Evolutionary conservation across 129 eudicot genomes (phyloP).

Genomic region (Flaveria linearis): DNA sequence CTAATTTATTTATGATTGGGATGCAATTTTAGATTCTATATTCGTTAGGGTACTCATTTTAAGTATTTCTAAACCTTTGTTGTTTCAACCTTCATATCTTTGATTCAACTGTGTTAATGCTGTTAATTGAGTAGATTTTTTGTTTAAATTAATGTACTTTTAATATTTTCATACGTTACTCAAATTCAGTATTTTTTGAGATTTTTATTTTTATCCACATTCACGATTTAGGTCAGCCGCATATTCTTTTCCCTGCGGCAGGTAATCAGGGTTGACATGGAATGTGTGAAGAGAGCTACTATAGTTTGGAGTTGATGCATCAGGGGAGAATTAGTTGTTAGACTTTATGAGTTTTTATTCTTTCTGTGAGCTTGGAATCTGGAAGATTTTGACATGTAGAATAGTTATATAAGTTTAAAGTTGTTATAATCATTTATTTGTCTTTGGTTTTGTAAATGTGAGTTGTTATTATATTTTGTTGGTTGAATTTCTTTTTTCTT

Average conservation of each 20-base stretch:
- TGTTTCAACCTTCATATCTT: too few relatives aligned
- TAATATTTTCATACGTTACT: not conserved
- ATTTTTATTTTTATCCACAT: not conserved
- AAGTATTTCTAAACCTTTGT: too few relatives aligned
- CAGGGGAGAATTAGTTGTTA: not conserved
- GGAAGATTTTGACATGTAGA: not conserved
- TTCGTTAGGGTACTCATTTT: not conserved
- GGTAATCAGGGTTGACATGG: not conserved
- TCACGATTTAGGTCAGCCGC: not conserved
- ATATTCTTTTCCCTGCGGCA: not conserved
- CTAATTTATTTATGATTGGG: not conserved
- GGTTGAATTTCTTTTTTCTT: not conserved
- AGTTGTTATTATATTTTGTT: not conserved
- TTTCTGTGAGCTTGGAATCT: not conserved
- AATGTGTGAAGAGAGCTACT: not conserved
- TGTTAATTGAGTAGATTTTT: too few relatives aligned
- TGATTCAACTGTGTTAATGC: too few relatives aligned
- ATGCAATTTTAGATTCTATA: not conserved
- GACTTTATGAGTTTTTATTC: not conserved
- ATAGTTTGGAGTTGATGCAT: constrained; percentile 1
- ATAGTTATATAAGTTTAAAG: not conserved
- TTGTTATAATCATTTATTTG: not conserved
- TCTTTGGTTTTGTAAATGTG: not conserved
- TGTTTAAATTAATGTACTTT: too few relatives aligned
- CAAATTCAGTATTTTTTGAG: not conserved